Evolutionary conservation across 2,329 filamentous ascomycete genomes (phyloP).

Genomic region (Dothideomycetes sp.): DNA sequence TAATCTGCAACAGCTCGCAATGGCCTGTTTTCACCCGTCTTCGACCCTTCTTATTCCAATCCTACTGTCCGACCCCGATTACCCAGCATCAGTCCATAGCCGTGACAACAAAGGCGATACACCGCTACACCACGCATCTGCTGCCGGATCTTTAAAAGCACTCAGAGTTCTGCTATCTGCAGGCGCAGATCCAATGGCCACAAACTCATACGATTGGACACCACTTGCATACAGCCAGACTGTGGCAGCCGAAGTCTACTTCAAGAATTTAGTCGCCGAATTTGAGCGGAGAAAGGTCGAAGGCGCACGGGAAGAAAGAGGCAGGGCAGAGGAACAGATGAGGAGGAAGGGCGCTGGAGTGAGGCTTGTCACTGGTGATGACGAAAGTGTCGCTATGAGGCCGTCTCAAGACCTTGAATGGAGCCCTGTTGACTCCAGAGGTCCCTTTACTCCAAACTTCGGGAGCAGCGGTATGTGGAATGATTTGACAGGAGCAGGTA

Average conservation of each 20-base stretch:
- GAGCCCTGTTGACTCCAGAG: constrained; percentile 1
- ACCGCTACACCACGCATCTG: constrained; percentile 74
- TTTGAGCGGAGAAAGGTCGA: constrained; percentile 48
- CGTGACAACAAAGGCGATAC: constrained; percentile 68
- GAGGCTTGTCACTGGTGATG: constrained; percentile 9
- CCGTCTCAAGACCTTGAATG: not conserved
- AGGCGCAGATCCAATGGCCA: constrained; percentile 61
- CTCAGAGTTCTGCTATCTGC: constrained; percentile 66
- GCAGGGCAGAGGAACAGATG: constrained; percentile 5
- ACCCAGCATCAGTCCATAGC: constrained; percentile 20
- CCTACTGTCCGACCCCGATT: constrained; percentile 21
- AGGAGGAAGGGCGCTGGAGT: constrained; percentile 11
- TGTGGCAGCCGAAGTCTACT: constrained; percentile 73
- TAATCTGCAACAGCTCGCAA: constrained; percentile 25
- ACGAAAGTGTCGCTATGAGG: not conserved
- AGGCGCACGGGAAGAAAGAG: constrained; percentile 4
- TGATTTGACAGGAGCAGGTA: constrained; percentile 2
- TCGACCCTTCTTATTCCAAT: constrained; percentile 33
- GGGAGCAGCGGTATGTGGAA: constrained; percentile 4
- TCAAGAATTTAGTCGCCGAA: constrained; percentile 65
- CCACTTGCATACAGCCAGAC: constrained; percentile 75
- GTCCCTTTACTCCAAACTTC: not conserved
- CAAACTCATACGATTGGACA: constrained; percentile 71
- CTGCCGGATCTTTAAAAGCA: constrained; percentile 68
- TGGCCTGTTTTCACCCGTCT: constrained; percentile 25